Base-by-base conservation (phyloP, 2,329 filamentous ascomycete genomes). In the Phaeosphaeriaceae sp. region DNA sequence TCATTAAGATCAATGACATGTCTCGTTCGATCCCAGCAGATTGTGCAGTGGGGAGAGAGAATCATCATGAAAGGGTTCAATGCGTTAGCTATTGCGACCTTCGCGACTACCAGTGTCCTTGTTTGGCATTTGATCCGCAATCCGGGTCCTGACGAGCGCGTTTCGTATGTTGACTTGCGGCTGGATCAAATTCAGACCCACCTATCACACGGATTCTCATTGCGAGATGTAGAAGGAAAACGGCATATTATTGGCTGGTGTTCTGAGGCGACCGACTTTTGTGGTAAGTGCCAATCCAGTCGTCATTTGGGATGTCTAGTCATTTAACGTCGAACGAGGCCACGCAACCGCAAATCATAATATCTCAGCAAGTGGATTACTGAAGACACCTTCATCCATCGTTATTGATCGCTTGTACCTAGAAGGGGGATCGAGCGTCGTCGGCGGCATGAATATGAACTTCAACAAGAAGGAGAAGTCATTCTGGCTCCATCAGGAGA, bases 211-310 rank as follows among this genome's bases (percentile, higher is more conserved):
- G 4, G 15, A 21, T 8, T n/a, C 12, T 34, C 29, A 4, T 38
- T 48, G 5, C 37, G 38, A 35, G 33, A 11, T 3, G 29, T 48
- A 4, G 45, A 42, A 23, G 13, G 11, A 4, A 7, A 23, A 15
- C 30, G 37, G 9, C 45, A 48, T 20, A 42, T 48, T 17, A 20
- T 48, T 32, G 45, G 45, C 4, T 48, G 45, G 45, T 48, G 45
- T 20, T 15, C 39, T 11, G n/a, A 37, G 9, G 45, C 38, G 4
- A 42, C 37, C 2, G 45, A 48, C 29, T 37, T 23, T 18, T 48
- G 45, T 28, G 45, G 45, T 46, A 37, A 46, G 42, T 26, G 5
- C 15, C 6, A n/a, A 3, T 8, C 11, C 13, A 28, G 5, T n/a
- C 11, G 17, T 12, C 15, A 15, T 7, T 11, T 17, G 11, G 16